Base-by-base conservation (phyloP, 441 rosid species). In the Aquilaria agallochum region DNA sequence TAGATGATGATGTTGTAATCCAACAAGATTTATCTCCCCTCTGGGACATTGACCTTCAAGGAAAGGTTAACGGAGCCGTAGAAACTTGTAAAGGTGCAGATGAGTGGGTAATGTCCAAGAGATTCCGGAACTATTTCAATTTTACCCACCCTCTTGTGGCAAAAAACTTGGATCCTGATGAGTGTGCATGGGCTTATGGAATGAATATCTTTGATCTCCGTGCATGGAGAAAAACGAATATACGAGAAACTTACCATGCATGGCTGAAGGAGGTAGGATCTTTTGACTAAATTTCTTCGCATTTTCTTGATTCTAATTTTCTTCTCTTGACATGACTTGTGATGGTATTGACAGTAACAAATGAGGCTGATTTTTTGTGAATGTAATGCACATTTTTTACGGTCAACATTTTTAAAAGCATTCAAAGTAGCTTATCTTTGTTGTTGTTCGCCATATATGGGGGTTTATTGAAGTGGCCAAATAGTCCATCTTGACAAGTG, bases 101-200 rank as follows among this genome's bases (percentile, higher is more conserved):
- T 72, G 87, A 85, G 63, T 88, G 97, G 96, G 99, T 95, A 65
- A 95, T 95, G 99, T 88, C 96, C 55, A 95, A 95, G 80, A 93
- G 72, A 63, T 87, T 95, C 77, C 85, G 76, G 72, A 92, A 88
- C 80, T 95, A 95, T 87, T 95, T 95, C 86, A 95, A 95, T 73
- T 95, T 95, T 78, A 85, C 98, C 14, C 97, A 95, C 78, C 97
- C 99, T 58, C 92, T 84, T 63, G 65, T 92, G 14, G 75, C 85
- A 27, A 83, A 92, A 71, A 76, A 85, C 81, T 78, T 95, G 78
- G 75, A 95, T 60, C 92, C 96, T 2, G 76, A 84, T 53, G 98
- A 92, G 79, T 95, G 99, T 69, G 99, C 99, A 12, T 95, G 99
- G 99, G 99, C 98, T 61, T 95, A 92, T 78, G 99, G 99, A 53